Evolutionary conservation across 371 early-diverging fungal genomes (phyloP), one percentile per base, ranked within the genome.

Genomic region (Mortierella sp.): DNA sequence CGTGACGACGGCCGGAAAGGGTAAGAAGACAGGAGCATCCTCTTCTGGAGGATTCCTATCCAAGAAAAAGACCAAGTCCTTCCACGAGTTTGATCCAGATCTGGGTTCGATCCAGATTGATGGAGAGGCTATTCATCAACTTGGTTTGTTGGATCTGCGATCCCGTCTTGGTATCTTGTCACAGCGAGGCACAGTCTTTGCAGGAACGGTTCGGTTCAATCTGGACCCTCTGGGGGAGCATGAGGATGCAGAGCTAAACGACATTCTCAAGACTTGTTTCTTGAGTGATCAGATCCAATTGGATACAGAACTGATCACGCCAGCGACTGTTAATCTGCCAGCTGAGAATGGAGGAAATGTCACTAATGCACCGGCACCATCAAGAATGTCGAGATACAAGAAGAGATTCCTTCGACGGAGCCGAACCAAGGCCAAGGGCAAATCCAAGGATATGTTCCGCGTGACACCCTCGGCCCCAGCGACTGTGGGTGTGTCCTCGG

Each of bases 201-300:
- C 73, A 15, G 80, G 80, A 25, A 79, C 80, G 18, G 80, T 79
- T 6, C 73, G 80, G 4, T 79, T 79, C 63, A 79, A 79, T 44
- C 18, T 79, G 60, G 80, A 79, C 23, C 80, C 80, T 16, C 51
- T 16, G 1, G 73, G 80, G 14, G 70, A 79, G 55, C 73, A 72
- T 19, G 80, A 73, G 28, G 80, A 79, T 57, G 73, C 73, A 18
- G 80, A 72, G 45, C 37, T 79, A 57, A 72, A 79, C 26, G 80
- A 72, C 4, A 50, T 79, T 18, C 70, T 79, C 26, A 69, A 64
- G 55, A 66, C 58, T 4, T 79, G 60, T 29, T 73, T 66, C 70
- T 37, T 79, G 48, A 70, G 53, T 43, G 80, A 79, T 11, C 69
- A 70, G 15, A 44, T 79, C 25, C 68, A 79, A 53, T 43, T 79